Evolutionary conservation across 305 asterid genomes (phyloP), one percentile per base, ranked within the genome.

Genomic region (Fraxinus dipetala): DNA sequence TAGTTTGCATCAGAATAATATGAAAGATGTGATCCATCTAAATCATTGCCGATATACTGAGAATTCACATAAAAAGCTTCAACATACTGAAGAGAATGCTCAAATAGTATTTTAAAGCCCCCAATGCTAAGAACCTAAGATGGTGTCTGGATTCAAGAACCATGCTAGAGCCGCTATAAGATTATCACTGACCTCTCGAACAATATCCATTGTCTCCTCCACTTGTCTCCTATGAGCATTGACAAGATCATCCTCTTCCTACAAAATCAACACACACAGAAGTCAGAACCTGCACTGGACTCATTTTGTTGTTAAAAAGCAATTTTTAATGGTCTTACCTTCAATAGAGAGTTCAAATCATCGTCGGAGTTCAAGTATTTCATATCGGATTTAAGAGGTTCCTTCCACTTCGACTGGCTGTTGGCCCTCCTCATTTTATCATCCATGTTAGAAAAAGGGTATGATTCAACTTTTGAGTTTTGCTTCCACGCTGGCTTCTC

Each of bases 191-290:
- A 96, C 99, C 98, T 94, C 98, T 83, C 97, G 85, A 69, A 96
- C 98, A 72, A 96, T 91, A 85, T 93, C 97, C 98, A 96, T 96
- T 0, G 98, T 94, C 86, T 96, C 98, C 87, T 96, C 99, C 80
- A 96, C 99, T 87, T 92, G 98, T 85, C 87, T 94, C 89, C 99
- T 85, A 83, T 96, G 99, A 82, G 98, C 95, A 90, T 85, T 90
- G 79, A 96, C 98, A 45, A 96, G 97, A 85, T 91, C 97, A 86
- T 96, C 98, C 92, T 96, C 99, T 79, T 96, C 98, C 99, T 96
- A 85, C 82, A 76, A 83, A 22, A 75, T 32, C 79, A 78, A 30
- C 30, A 69, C 11, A 14, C 36, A 82, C 16, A 78, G 32, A 34
- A 74, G 43, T 79, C 38, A 85, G 82, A 36, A 56, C 67, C 70